phyloP scores from a whole-genome alignment of 2,329 filamentous ascomycete genomes.

The Calonectria fujianensis region DNA sequence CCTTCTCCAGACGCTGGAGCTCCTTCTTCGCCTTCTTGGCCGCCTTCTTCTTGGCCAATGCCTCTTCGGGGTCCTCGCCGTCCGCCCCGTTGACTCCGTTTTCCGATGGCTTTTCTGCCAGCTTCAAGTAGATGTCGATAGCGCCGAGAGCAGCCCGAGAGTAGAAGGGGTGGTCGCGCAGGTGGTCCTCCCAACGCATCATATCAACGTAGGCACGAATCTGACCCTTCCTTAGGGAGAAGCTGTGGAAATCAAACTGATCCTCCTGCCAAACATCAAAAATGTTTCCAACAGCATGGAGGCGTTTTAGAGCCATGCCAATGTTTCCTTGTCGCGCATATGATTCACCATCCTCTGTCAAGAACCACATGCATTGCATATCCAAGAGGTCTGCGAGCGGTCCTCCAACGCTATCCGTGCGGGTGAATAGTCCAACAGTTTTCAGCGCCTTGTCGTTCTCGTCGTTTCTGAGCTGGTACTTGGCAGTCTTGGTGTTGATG shows the following conservation, averaged over 20 bases:
- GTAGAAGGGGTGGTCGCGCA: constrained; percentile 96
- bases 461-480: constrained; percentile 95
- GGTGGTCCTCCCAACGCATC: constrained; percentile 94
- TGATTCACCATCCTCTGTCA: constrained; percentile 95
- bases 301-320: constrained; percentile 92
- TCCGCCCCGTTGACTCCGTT: constrained; percentile 78
- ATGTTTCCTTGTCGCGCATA: constrained; percentile 88
- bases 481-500: constrained; percentile 98
- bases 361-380: constrained; percentile 99
- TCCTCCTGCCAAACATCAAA: constrained; percentile 99
- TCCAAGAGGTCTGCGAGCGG: constrained; percentile 93
- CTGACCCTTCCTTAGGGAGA: constrained; percentile 97
- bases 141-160: constrained; percentile 88
- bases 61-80: constrained; percentile 71
- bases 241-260: constrained; percentile 98
- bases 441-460: constrained; percentile 90
- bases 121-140: constrained; percentile 84
- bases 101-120: constrained; percentile 83
- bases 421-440: constrained; percentile 95
- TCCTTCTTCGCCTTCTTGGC: constrained; percentile 93
- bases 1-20: constrained; percentile 77
- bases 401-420: constrained; percentile 91
- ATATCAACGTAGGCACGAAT: constrained; percentile 96
- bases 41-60: constrained; percentile 87
- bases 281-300: constrained; percentile 91